Evolutionary conservation across 1,284 basidiomycete species (phyloP).

Genomic region (Amylostereum areolatum): DNA sequence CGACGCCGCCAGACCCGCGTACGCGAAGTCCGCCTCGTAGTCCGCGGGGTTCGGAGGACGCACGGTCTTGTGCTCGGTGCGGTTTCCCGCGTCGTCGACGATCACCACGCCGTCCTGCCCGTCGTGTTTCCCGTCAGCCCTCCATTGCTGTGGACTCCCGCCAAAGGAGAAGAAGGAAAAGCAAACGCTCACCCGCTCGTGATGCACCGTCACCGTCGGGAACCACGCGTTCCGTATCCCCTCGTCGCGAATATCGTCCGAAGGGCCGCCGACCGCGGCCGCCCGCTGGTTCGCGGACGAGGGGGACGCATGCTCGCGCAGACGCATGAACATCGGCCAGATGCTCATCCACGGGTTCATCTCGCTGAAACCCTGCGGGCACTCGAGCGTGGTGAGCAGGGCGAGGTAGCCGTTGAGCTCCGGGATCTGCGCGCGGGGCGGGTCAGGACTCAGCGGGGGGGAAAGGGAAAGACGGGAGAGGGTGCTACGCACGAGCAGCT

Average conservation of each 20-base stretch:
- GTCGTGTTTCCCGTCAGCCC: too few species aligned
- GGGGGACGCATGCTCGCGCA: constrained; percentile 50
- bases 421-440: constrained; percentile 25
- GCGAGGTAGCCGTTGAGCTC: constrained; percentile 25
- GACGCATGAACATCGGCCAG: constrained; percentile 47
- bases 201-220: too few species aligned
- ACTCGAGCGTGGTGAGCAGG: constrained; percentile 23
- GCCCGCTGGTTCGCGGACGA: constrained; percentile 29
- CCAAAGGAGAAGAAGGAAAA: too few species aligned
- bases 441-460: too few species aligned
- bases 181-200: too few species aligned
- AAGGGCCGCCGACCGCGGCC: constrained; percentile 12
- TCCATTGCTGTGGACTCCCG: too few species aligned
- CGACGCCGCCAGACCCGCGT: too few species aligned
- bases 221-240: constrained; percentile 54
- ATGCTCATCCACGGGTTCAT: constrained; percentile 28
- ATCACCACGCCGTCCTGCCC: constrained; percentile 13
- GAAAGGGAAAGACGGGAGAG: too few species aligned
- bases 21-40: constrained; percentile 15
- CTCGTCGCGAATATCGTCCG: constrained; percentile 31
- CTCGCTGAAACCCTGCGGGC: constrained; percentile 30
- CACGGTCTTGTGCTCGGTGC: constrained; percentile 29
- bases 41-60: constrained; percentile 19
- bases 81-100: constrained; percentile 14
- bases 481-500: too few species aligned